Conservation (phyloP, 225 moss, liverwort and hornwort genomes). For the Straminergon stramineum region DNA sequence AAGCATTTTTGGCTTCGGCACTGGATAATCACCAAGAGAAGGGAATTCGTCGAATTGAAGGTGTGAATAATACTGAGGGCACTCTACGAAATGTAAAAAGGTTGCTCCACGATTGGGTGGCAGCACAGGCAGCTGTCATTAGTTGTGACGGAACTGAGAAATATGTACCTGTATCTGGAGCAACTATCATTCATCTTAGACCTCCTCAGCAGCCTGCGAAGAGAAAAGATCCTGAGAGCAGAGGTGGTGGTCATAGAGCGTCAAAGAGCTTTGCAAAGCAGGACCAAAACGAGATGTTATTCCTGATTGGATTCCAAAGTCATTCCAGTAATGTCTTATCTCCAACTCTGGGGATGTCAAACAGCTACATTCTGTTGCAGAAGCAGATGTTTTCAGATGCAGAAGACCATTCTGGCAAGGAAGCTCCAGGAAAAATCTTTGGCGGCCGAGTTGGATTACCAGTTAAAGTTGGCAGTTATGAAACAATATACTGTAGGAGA, state of each 20-base stretch:
- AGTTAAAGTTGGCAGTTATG: conserved; percentile 47
- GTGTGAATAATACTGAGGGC: conserved; percentile 7
- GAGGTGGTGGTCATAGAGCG: conserved; percentile 20
- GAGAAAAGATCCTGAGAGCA: conserved; percentile 24
- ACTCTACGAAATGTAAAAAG: conserved; percentile 4
- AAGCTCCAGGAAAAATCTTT: not conserved
- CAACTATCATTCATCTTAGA: conserved; percentile 65
- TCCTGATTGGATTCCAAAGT: conserved; percentile 26
- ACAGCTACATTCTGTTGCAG: conserved; percentile 28
- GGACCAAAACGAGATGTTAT: conserved; percentile 47
- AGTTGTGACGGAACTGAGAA: conserved; percentile 22
- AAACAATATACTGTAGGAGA: conserved; percentile 47
- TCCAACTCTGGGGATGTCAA: not conserved
- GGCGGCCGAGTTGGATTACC: not conserved
- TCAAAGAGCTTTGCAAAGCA: conserved; percentile 34
- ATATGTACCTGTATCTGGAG: conserved; percentile 43
- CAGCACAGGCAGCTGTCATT: conserved; percentile 54
- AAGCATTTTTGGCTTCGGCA: conserved; percentile 18
- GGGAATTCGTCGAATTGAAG: conserved; percentile 15
- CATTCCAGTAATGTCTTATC: not conserved
- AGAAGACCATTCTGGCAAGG: not conserved
- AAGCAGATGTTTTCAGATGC: conserved; percentile 18
- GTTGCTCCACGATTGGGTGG: conserved; percentile 66
- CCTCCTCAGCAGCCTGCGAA: conserved; percentile 22
- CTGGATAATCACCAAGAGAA: conserved; percentile 7